These are phyloP conservation scores for Saccharomyces jurei DNA, from an alignment of 805 yeast genomes.

Conservation along the genomic window DNA sequence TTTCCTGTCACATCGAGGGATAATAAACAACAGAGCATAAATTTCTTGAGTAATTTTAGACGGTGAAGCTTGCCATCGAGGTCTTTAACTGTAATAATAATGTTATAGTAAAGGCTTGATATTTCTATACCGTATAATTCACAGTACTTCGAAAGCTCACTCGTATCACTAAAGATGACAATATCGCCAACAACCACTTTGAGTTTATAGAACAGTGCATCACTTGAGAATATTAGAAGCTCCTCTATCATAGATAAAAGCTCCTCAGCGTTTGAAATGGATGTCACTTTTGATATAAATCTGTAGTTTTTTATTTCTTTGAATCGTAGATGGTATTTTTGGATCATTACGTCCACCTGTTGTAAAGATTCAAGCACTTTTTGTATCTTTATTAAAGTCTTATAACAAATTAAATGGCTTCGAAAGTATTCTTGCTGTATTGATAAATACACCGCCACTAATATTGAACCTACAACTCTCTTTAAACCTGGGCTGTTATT, in stretches of 20 bases:
- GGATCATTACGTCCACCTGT: conserved; percentile 19
- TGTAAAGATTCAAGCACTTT: conserved; percentile 11
- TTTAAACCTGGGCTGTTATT: background rate
- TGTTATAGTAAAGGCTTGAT: conserved; percentile 23
- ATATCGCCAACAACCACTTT: conserved; percentile 22
- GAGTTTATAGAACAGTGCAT: conserved; percentile 21
- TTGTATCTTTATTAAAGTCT: conserved; percentile 12
- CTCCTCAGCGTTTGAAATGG: conserved; percentile 1
- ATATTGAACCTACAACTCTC: conserved; percentile 8
- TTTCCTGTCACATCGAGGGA: conserved; percentile 22
- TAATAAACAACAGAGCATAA: conserved; percentile 36
- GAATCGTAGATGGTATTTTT: conserved; percentile 22
- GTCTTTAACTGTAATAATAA: conserved; percentile 11
- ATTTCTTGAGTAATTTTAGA: conserved; percentile 35
- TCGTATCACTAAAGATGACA: conserved; percentile 25
- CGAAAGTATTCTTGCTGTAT: conserved; percentile 19
- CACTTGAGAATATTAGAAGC: conserved; percentile 29
- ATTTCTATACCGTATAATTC: conserved; percentile 35
- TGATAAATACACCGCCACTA: conserved; percentile 14
- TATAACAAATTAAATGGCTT: conserved; percentile 14
- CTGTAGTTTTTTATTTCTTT: conserved; percentile 27
- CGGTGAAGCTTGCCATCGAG: conserved; percentile 30
- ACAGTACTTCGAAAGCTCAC: conserved; percentile 36
- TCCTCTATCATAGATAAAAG: conserved; percentile 20
- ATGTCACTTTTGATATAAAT: background rate